Conservation (phyloP, 176 grass and related monocot species). For the Tuctoria greenei region DNA sequence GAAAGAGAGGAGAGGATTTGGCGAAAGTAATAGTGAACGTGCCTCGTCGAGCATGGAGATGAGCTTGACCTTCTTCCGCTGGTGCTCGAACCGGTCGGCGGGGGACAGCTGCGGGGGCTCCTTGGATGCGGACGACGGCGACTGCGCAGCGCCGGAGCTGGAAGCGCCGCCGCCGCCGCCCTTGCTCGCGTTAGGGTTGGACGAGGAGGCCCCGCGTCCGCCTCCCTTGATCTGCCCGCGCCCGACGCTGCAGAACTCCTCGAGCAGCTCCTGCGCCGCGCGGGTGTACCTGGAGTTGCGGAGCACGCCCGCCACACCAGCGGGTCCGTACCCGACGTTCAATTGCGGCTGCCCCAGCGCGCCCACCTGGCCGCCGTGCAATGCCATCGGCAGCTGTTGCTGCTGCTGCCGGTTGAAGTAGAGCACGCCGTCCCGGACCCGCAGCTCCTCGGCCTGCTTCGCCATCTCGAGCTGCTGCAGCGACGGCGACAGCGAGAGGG, state of each 20-base stretch:
- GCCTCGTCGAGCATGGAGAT: constrained; percentile 99
- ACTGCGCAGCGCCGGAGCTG: constrained; percentile 57
- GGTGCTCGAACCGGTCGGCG: constrained; percentile 89
- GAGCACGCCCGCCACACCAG: constrained; percentile 58
- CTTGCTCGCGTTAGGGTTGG: constrained; percentile 57
- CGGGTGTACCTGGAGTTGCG: constrained; percentile 88
- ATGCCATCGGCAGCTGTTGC: constrained; percentile 55
- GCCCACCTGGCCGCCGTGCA: constrained; percentile 68
- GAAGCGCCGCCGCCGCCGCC: constrained; percentile 26
- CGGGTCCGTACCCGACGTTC: constrained; percentile 67
- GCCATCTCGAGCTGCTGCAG: constrained; percentile 96
- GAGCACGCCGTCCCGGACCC: constrained; percentile 74
- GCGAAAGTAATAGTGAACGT: constrained; percentile 39
- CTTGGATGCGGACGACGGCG: constrained; percentile 59
- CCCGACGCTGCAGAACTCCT: constrained; percentile 98
- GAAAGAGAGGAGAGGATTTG: neutral
- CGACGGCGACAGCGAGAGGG: constrained; percentile 80
- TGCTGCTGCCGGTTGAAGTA: constrained; percentile 74
- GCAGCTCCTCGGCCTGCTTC: constrained; percentile 81
- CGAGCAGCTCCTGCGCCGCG: constrained; percentile 86
- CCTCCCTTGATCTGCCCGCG: constrained; percentile 68
- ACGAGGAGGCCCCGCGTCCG: constrained; percentile 25
- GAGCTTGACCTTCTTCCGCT: constrained; percentile 96
- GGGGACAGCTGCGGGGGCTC: constrained; percentile 76
- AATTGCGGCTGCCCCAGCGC: constrained; percentile 37